Conservation (phyloP, 495 filamentous ascomycete species). For the Immersiella caudata region DNA sequence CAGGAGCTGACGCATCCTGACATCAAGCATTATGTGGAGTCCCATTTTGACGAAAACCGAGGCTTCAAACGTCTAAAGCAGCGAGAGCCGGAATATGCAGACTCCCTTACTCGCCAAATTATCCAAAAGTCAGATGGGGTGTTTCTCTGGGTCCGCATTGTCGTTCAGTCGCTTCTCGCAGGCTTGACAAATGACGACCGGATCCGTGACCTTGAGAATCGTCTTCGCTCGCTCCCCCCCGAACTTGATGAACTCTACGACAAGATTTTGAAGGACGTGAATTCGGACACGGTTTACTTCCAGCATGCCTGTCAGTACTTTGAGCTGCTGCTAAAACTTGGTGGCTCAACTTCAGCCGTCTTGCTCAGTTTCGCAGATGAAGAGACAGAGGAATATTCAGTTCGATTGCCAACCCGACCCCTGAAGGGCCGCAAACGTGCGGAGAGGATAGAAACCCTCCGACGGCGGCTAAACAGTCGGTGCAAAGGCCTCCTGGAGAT, state of each 20-base stretch:
- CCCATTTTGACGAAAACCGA: conserved; percentile 20
- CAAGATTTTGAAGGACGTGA: conserved; percentile 27
- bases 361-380: conserved; percentile 36
- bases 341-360: conserved; percentile 18
- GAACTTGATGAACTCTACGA: conserved; percentile 31
- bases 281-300: conserved; percentile 26
- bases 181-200: conserved; percentile 29
- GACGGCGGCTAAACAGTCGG: not conserved
- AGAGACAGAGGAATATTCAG: not conserved
- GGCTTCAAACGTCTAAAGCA: conserved; percentile 20
- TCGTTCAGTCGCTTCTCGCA: conserved; percentile 28
- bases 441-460: not conserved
- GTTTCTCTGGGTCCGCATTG: conserved; percentile 39
- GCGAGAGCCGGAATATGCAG: not conserved
- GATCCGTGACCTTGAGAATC: conserved; percentile 25
- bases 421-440: not conserved
- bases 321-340: conserved; percentile 21
- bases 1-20: conserved; percentile 39
- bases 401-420: not conserved
- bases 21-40: conserved; percentile 33
- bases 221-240: conserved; percentile 27
- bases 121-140: conserved; percentile 32
- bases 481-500: conserved; percentile 14
- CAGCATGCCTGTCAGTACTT: conserved; percentile 33
- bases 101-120: conserved; percentile 22